These are phyloP conservation scores for Pneumocystis murina DNA, from an alignment of 1,139 yeast genomes.

Conservation along the genomic window DNA sequence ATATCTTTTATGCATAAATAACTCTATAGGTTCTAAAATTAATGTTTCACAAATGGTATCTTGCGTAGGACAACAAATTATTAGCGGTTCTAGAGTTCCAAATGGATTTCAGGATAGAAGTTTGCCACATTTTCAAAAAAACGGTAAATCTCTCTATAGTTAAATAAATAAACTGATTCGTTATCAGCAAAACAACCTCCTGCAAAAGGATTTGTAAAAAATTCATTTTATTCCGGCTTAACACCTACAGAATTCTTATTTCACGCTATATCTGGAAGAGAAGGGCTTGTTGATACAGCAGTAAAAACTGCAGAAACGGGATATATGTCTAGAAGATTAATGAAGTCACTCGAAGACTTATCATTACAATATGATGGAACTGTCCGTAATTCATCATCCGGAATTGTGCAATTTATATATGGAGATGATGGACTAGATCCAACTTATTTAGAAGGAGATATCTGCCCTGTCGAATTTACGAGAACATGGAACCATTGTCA, in stretches of 20 bases:
- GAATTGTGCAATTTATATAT: conserved; percentile 92
- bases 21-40: conserved; percentile 53
- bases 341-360: conserved; percentile 94
- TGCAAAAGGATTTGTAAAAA: conserved; percentile 92
- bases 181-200: conserved; percentile 69
- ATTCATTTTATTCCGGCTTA: conserved; percentile 85
- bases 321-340: conserved; percentile 95
- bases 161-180: background rate
- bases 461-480: conserved; percentile 81
- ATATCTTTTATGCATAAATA: background rate
- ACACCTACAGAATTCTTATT: conserved; percentile 93
- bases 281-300: conserved; percentile 97
- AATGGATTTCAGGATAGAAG: conserved; percentile 99
- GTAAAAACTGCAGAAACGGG: conserved; percentile 99
- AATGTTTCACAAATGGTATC: conserved; percentile 99
- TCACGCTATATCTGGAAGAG: conserved; percentile 99
- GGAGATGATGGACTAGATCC: conserved; percentile 99
- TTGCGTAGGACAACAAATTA: conserved; percentile 98
- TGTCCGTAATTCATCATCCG: conserved; percentile 86
- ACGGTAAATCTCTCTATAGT: conserved; percentile 24
- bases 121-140: conserved; percentile 89
- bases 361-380: conserved; percentile 89
- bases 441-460: conserved; percentile 97
- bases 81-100: conserved; percentile 97
- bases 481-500: conserved; percentile 89